A percentile compares a stretch with the other conserved stretches of the same genome.
phyloP scores from a whole-genome alignment of 108 stramenopile species.

The Pseudonitzschia delicatissima region DNA sequence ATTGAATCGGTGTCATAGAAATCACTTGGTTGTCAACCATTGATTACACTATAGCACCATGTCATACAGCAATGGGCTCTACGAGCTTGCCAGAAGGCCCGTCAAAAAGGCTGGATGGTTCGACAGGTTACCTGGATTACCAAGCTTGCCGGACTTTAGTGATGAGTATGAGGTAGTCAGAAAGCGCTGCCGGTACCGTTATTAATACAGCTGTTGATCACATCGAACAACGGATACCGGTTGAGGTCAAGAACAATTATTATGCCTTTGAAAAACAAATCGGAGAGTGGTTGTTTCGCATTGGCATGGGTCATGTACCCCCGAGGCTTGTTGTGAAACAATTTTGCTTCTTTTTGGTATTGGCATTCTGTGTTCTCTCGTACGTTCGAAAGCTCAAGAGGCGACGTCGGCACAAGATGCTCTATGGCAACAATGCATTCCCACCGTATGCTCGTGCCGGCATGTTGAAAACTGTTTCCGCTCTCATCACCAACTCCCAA shows the following conservation, averaged over 20 bases:
- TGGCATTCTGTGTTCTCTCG: neutral
- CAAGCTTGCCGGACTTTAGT: conserved; percentile 2
- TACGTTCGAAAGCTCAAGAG: neutral
- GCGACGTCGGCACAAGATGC: conserved; percentile 14
- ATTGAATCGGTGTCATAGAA: no score
- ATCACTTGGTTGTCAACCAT: neutral
- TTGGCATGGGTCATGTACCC: conserved; percentile 1
- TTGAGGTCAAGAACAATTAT: conserved; percentile 10
- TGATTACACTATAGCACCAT: conserved; percentile 3
- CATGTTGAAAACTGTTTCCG: neutral
- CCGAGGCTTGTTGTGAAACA: neutral
- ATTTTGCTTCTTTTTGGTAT: neutral
- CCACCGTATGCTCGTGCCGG: conserved; percentile 23
- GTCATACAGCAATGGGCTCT: conserved; percentile 12
- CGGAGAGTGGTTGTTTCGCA: neutral
- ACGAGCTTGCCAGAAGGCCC: conserved; percentile 22
- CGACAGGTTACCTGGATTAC: neutral
- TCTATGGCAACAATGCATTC: conserved; percentile 29
- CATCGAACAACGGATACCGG: conserved; percentile 7
- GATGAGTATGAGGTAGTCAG: neutral
- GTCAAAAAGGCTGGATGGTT: neutral
- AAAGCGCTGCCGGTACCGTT: neutral
- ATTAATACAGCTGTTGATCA: neutral
- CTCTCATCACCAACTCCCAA: conserved; percentile 1
- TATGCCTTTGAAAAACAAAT: conserved; percentile 1